These are phyloP conservation scores for Westerdykella sp. DNA, from an alignment of 2,329 filamentous ascomycete species.

Conservation along the genomic window DNA sequence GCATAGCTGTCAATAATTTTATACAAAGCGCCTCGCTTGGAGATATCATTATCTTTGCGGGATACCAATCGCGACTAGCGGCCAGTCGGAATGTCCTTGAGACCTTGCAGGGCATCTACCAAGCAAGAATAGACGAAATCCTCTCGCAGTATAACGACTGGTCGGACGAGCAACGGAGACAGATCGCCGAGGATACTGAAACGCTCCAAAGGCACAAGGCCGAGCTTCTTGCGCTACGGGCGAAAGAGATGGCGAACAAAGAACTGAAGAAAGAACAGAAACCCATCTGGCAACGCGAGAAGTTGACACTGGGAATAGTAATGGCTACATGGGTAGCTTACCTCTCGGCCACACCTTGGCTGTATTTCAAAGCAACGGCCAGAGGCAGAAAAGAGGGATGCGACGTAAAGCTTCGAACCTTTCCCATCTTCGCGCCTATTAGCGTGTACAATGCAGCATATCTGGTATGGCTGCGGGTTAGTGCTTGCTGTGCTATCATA, in stretches of 20 bases:
- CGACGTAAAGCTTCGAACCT: background rate
- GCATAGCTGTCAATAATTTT: background rate
- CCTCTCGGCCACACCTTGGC: background rate
- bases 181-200: background rate
- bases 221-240: background rate
- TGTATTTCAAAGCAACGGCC: background rate
- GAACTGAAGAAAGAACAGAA: background rate
- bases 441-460: background rate
- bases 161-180: background rate
- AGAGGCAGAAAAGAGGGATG: slow-evolving; percentile 1
- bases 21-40: background rate
- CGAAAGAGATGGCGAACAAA: background rate
- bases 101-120: background rate
- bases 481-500: background rate
- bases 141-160: background rate
- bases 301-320: background rate
- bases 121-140: background rate
- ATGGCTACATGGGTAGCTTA: background rate
- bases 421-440: background rate
- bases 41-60: background rate
- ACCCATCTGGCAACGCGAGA: background rate
- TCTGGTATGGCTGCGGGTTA: background rate
- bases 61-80: background rate
- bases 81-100: background rate
- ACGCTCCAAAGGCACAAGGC: background rate